phyloP scores from a whole-genome alignment of 2,329 filamentous ascomycete species.

The Trichoderma oligosporum region DNA sequence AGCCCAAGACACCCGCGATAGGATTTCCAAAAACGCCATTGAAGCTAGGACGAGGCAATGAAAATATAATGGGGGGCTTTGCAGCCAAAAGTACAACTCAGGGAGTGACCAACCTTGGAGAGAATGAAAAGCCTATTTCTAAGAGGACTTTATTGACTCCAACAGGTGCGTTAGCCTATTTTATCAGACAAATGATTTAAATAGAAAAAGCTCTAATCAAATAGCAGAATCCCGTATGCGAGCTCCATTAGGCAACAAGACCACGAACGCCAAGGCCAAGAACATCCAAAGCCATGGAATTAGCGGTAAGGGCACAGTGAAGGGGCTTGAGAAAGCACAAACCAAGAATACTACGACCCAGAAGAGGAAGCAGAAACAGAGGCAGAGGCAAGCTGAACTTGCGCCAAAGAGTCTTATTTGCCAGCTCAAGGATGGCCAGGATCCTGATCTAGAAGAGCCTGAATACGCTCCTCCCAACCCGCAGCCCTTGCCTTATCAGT shows the following conservation, averaged over 20 bases:
- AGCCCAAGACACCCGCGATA: slow-evolving; percentile 76
- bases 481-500: slow-evolving; percentile 62
- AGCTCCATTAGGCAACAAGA: slow-evolving; percentile 88
- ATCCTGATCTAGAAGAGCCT: slow-evolving; percentile 62
- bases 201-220: slow-evolving; percentile 16
- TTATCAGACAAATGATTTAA: not conserved
- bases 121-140: slow-evolving; percentile 42
- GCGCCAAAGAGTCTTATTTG: slow-evolving; percentile 59
- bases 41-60: slow-evolving; percentile 73
- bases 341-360: slow-evolving; percentile 57
- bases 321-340: slow-evolving; percentile 60
- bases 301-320: slow-evolving; percentile 56
- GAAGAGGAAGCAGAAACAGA: slow-evolving; percentile 58
- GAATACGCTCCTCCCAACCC: slow-evolving; percentile 84
- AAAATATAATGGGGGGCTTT: slow-evolving; percentile 60
- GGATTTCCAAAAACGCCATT: slow-evolving; percentile 79
- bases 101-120: slow-evolving; percentile 55
- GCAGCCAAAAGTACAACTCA: slow-evolving; percentile 43
- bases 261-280: slow-evolving; percentile 85
- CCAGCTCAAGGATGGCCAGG: slow-evolving; percentile 50
- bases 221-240: slow-evolving; percentile 51
- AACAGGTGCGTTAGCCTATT: slow-evolving; percentile 58
- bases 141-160: slow-evolving; percentile 70
- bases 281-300: slow-evolving; percentile 64
- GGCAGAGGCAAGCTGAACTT: slow-evolving; percentile 49